phyloP scores from a whole-genome alignment of 1,284 basidiomycete genomes.

The Sanghuangporus baumii region DNA sequence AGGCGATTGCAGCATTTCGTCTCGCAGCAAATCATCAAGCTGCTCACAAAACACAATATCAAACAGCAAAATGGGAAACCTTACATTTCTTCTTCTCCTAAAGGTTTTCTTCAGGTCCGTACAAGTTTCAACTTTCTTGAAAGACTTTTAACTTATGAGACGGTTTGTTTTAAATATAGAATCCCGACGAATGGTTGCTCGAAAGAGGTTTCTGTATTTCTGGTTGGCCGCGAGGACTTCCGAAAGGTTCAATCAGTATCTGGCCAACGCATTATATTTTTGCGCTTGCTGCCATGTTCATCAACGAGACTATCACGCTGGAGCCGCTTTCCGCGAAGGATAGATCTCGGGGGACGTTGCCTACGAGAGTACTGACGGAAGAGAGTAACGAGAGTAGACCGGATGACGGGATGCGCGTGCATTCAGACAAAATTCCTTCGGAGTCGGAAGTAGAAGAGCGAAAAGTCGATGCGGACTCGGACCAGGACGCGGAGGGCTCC shows the following conservation, averaged over 20 bases:
- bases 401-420: too few species aligned
- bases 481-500: too few species aligned
- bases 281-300: conserved; percentile 15
- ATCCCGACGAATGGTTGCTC: conserved; percentile 8
- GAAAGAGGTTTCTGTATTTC: conserved; percentile 3
- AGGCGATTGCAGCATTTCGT: conserved; percentile 14
- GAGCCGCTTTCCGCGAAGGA: neutral
- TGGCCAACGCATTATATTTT: conserved; percentile 11
- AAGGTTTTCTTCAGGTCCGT: conserved; percentile 14
- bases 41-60: conserved; percentile 8
- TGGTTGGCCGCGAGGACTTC: conserved; percentile 14
- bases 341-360: too few species aligned
- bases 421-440: too few species aligned
- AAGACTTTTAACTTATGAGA: neutral
- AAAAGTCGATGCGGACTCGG: too few species aligned
- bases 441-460: too few species aligned
- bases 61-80: conserved; percentile 13
- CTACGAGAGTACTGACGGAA: too few species aligned
- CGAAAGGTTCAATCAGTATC: conserved; percentile 12
- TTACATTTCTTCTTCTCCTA: conserved; percentile 10
- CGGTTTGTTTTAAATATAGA: neutral
- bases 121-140: neutral
- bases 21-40: conserved; percentile 14
- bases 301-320: conserved; percentile 6
- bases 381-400: too few species aligned